Evolutionary conservation across 2,329 filamentous ascomycete species (phyloP).

Genomic region (Claviceps maximensis): DNA sequence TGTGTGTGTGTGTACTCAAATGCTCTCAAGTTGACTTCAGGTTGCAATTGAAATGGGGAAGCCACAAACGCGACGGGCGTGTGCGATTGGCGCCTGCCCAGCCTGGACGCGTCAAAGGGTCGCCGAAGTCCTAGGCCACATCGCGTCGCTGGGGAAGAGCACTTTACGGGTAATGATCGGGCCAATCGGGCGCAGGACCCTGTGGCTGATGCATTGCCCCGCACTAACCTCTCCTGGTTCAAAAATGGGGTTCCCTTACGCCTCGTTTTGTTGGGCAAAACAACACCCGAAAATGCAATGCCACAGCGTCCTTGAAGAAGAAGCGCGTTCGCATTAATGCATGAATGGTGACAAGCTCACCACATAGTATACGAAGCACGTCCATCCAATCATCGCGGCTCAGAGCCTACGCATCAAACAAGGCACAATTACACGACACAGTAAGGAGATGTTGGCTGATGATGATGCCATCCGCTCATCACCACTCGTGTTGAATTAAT

Average conservation of each 20-base stretch:
- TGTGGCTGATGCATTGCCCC: conserved; percentile 1
- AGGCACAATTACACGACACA: background rate
- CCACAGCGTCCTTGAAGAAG: background rate
- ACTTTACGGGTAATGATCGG: conserved; percentile 1
- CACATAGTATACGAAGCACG: background rate
- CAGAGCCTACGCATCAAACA: background rate
- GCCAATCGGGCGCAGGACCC: too few species aligned
- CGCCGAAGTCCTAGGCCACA: background rate
- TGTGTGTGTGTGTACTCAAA: too few species aligned
- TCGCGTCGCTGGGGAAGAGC: background rate
- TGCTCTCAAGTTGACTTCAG: background rate
- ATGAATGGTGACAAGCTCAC: background rate
- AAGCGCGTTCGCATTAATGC: background rate
- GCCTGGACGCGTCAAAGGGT: conserved; percentile 3
- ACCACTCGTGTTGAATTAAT: background rate
- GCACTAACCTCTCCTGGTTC: background rate
- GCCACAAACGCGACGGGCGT: background rate
- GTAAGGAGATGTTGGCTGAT: background rate
- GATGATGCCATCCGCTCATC: background rate
- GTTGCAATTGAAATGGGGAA: background rate
- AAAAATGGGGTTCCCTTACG: background rate
- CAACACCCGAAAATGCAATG: background rate
- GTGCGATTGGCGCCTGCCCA: conserved; percentile 4
- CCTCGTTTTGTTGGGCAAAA: too few species aligned
- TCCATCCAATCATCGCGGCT: background rate